phyloP scores from a whole-genome alignment of 345 rosid species.

The Lagerstroemia speciosa region DNA sequence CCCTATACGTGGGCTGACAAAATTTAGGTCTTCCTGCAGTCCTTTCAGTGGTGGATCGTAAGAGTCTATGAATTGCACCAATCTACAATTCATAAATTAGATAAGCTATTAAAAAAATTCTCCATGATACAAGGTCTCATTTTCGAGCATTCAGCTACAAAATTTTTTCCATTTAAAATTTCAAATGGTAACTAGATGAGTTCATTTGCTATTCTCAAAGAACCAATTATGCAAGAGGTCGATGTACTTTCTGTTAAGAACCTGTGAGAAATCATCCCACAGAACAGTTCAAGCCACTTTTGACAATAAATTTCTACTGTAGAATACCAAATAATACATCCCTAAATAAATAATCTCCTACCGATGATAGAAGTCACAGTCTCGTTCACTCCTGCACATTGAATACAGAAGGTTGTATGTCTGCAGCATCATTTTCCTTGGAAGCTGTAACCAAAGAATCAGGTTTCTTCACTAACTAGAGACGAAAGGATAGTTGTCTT shows the following conservation, averaged over 20 bases:
- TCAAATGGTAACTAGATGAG: not conserved
- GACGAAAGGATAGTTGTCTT: not conserved
- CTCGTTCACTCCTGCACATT: slow-evolving; percentile 82
- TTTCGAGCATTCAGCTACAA: not conserved
- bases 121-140: not conserved
- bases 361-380: slow-evolving; percentile 99
- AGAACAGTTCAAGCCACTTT: not conserved
- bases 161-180: not conserved
- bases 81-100: slow-evolving; percentile 35
- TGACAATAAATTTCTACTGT: not conserved
- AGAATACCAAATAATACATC: not conserved
- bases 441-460: slow-evolving; percentile 49
- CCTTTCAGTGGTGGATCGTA: slow-evolving; percentile 98
- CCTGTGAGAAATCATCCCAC: not conserved
- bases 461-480: slow-evolving; percentile 6
- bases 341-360: slow-evolving; percentile 20
- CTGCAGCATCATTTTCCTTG: slow-evolving; percentile 97
- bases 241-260: not conserved
- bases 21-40: slow-evolving; percentile 92
- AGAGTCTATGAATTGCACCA: slow-evolving; percentile 92
- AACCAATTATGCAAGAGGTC: not conserved
- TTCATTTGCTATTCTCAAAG: not conserved
- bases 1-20: slow-evolving; percentile 97
- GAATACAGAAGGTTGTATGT: slow-evolving; percentile 90
- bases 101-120: not conserved